These are phyloP conservation scores for Amphicarpaea edgeworthii DNA, from an alignment of 306 rosid species.

Conservation along the genomic window DNA sequence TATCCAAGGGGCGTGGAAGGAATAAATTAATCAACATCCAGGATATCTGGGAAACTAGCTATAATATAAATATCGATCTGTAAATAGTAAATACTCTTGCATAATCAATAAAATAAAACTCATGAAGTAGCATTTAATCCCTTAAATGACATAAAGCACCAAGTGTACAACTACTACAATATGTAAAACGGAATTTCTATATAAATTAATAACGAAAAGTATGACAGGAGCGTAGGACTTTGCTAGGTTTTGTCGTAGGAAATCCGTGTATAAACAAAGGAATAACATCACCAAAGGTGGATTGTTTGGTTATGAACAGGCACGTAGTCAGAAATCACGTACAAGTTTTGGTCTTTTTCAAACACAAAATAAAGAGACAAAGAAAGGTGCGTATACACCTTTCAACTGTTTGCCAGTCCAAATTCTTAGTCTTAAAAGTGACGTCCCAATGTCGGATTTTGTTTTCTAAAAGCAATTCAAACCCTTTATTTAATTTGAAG, in stretches of 20 bases:
- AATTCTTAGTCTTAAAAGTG: constrained; percentile 29
- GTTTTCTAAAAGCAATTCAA: constrained; percentile 41
- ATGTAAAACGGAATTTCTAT: neutral
- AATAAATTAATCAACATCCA: constrained; percentile 25
- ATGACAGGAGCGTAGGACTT: constrained; percentile 10
- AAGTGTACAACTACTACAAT: neutral
- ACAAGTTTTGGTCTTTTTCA: constrained; percentile 9
- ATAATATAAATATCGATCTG: neutral
- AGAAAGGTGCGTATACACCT: constrained; percentile 29
- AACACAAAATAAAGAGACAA: constrained; percentile 16
- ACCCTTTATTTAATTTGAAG: constrained; percentile 29
- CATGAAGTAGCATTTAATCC: constrained; percentile 24
- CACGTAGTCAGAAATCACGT: constrained; percentile 51
- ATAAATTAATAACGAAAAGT: constrained; percentile 9
- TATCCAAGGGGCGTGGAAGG: constrained; percentile 17
- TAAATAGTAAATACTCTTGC: neutral
- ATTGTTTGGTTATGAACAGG: constrained; percentile 39
- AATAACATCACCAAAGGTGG: constrained; percentile 33
- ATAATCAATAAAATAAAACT: neutral
- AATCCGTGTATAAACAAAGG: constrained; percentile 32
- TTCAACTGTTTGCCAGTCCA: constrained; percentile 43
- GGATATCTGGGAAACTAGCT: constrained; percentile 37
- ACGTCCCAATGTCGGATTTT: constrained; percentile 50
- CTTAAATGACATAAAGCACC: constrained; percentile 6
- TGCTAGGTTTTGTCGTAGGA: constrained; percentile 39